Evolutionary conservation across 2,329 filamentous ascomycete genomes (phyloP).

Genomic region (Diaporthe vexans): DNA sequence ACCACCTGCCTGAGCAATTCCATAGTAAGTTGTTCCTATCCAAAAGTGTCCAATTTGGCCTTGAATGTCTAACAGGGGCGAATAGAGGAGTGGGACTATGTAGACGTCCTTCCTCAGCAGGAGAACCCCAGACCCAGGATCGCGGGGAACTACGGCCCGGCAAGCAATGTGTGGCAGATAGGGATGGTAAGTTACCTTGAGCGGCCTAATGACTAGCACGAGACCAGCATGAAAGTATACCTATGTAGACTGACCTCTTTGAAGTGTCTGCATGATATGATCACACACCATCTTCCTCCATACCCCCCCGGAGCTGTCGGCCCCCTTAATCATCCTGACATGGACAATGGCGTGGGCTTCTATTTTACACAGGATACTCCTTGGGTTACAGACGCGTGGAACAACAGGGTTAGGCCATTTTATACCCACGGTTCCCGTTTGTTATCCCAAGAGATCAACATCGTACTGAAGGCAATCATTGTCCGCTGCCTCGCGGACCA

Average conservation of each 20-base stretch:
- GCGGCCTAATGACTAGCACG: neutral
- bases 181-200: slow-evolving; percentile 6
- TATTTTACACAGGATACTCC: neutral
- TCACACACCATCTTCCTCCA: slow-evolving; percentile 10
- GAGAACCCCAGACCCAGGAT: slow-evolving; percentile 23
- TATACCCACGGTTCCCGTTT: slow-evolving; percentile 12
- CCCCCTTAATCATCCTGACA: slow-evolving; percentile 2
- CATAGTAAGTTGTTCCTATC: neutral
- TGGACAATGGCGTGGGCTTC: neutral
- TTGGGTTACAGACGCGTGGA: neutral
- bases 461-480: neutral
- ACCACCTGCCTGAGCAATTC: slow-evolving; percentile 16
- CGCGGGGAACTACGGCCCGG: slow-evolving; percentile 29
- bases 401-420: neutral
- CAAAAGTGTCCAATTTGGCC: neutral
- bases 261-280: slow-evolving; percentile 19
- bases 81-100: slow-evolving; percentile 29
- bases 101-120: slow-evolving; percentile 19
- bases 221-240: too few relatives aligned
- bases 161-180: slow-evolving; percentile 28
- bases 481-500: slow-evolving; percentile 27
- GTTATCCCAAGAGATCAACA: neutral
- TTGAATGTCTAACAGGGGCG: neutral
- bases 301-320: slow-evolving; percentile 10
- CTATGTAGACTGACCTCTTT: neutral